A percentile compares a stretch with the other conserved stretches of the same genome.
phyloP scores from a whole-genome alignment of 2,329 filamentous ascomycete species.

The Pseudogymnoascus sp. region DNA sequence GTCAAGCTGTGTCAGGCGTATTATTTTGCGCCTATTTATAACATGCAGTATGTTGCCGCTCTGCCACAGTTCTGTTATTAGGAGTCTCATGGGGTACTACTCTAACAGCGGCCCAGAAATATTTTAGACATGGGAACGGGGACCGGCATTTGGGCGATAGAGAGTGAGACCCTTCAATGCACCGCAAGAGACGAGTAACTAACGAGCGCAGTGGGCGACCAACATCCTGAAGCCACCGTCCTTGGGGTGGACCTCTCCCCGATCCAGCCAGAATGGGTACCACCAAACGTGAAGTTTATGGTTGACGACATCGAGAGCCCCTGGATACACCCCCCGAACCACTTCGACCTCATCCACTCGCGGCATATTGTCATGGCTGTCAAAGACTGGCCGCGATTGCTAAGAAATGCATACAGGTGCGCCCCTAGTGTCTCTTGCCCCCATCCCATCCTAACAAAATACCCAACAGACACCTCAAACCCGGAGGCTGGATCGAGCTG shows the following conservation, averaged over 20 bases:
- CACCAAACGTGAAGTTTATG: slow-evolving; percentile 47
- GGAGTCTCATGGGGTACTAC: neutral
- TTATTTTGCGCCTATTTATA: slow-evolving; percentile 26
- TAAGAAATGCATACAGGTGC: slow-evolving; percentile 40
- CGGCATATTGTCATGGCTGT: slow-evolving; percentile 48
- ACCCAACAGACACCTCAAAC: slow-evolving; percentile 38
- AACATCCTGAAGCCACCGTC: slow-evolving; percentile 19
- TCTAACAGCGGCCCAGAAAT: slow-evolving; percentile 27
- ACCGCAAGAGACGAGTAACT: neutral
- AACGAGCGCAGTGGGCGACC: slow-evolving; percentile 13
- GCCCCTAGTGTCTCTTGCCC: slow-evolving; percentile 13
- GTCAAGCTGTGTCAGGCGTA: slow-evolving; percentile 28
- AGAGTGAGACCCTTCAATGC: slow-evolving; percentile 28
- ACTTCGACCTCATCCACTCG: slow-evolving; percentile 55
- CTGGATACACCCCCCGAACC: slow-evolving; percentile 45
- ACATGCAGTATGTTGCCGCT: slow-evolving; percentile 45
- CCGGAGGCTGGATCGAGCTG: slow-evolving; percentile 47
- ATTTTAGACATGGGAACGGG: slow-evolving; percentile 51
- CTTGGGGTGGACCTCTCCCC: slow-evolving; percentile 32
- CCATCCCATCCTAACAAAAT: slow-evolving; percentile 9
- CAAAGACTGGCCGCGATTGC: slow-evolving; percentile 44
- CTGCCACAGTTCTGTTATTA: slow-evolving; percentile 30
- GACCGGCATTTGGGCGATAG: slow-evolving; percentile 52
- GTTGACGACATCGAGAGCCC: slow-evolving; percentile 49
- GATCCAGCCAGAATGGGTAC: slow-evolving; percentile 37